Conservation (phyloP, 805 yeast genomes). For the Pichia membranifaciens region DNA sequence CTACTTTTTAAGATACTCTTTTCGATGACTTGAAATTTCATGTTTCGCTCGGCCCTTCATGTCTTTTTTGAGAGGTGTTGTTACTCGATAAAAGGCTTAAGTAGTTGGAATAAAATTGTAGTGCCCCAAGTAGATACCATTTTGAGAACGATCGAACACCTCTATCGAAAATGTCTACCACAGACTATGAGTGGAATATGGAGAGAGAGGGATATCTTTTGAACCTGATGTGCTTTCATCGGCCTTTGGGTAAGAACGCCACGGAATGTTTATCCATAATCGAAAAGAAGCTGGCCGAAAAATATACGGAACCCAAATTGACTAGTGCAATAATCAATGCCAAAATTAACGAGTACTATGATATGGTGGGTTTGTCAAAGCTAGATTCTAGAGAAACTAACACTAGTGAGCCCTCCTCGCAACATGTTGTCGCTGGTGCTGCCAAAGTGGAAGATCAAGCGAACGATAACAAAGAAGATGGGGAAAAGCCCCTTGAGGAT, state of each 20-base stretch:
- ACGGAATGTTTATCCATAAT: constrained; percentile 16
- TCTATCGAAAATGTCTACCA: neutral
- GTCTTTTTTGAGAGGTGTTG: too few relatives aligned
- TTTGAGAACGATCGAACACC: too few relatives aligned
- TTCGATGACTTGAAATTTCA: neutral
- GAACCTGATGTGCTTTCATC: constrained; percentile 24
- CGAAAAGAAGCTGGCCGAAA: constrained; percentile 16
- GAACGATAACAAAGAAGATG: neutral
- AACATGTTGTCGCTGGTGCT: neutral
- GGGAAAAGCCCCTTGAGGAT: too few relatives aligned
- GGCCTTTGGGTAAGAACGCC: constrained; percentile 25
- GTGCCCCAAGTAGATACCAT: too few relatives aligned
- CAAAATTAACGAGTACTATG: constrained; percentile 24
- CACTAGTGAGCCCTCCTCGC: neutral
- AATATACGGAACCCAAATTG: constrained; percentile 16
- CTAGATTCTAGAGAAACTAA: constrained; percentile 18
- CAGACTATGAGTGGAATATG: constrained; percentile 17
- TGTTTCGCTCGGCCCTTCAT: too few relatives aligned
- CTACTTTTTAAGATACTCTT: too few relatives aligned
- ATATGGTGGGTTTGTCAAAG: constrained; percentile 23
- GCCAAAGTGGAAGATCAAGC: neutral
- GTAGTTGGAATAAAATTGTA: too few relatives aligned
- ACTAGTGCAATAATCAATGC: constrained; percentile 15
- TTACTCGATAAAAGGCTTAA: too few relatives aligned
- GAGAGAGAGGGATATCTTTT: constrained; percentile 21